Evolutionary conservation across 1,284 basidiomycete genomes (phyloP), one percentile per base, ranked within the genome.

Genomic region (Pseudomicrostroma phylloplanum): DNA sequence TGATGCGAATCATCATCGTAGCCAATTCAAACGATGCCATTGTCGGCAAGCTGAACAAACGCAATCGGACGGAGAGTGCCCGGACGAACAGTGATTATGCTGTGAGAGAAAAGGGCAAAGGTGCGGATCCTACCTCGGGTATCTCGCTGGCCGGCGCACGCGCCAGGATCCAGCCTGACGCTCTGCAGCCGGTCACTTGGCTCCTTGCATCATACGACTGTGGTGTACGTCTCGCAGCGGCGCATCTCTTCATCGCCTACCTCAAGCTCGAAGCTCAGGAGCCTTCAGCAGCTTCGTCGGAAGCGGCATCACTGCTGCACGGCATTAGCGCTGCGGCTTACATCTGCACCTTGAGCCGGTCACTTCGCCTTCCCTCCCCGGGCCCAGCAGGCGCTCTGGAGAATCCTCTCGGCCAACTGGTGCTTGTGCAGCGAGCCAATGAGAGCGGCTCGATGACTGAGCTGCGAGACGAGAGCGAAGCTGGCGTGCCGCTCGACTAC

Each of bases 401-500:
- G 46, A 66, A 78, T 42, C 78, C 76, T 51, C 65, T 81, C 51
- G 81, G 82, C 46, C 78, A 80, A 6, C 73, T 82, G 15, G 79
- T 81, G 1, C 81, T 85, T 41, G 82, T 76, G 36, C 72, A 85
- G 51, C 84, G 87, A 43, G 84, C 83, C 25, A 73, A 72, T 53
- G 60, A 36, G 17, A 59, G 39, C 26, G 65, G 72, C 25, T 43
- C 62, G 19, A 36, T 36, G 30, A 36, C 30, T 9, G 30, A 36
- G 30, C 30, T 36, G 30, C 30, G 30, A 9, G 30, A 36, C 9
- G 75, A 66, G 19, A 78, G 74, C 48, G 71, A 57, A 57, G 64
- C 57, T 40, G 85, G 85, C 1, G 83, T 83, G 3, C 82, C 88
- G 13, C 86, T 87, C 41, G 93, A 96, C 77, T 92, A 90, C 76